Evolutionary conservation across 1,139 yeast species (phyloP).

Genomic region (Suhomyces ambrosiae): DNA sequence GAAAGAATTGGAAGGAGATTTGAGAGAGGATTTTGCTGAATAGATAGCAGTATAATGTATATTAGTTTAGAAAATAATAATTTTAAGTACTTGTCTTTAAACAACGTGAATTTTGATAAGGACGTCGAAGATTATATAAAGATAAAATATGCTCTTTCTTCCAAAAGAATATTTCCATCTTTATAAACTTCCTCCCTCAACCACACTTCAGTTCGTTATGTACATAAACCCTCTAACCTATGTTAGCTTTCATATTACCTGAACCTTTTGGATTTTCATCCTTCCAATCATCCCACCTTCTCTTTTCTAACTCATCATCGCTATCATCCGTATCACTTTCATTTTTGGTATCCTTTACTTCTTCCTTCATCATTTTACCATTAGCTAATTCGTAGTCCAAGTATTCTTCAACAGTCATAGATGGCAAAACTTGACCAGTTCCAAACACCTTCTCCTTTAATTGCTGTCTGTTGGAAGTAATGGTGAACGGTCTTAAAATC

Average conservation of each 20-base stretch:
- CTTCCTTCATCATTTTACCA: slow-evolving; percentile 73
- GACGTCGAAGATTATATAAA: too few species aligned
- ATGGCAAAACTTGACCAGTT: slow-evolving; percentile 90
- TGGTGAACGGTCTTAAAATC: slow-evolving; percentile 81
- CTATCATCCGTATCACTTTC: slow-evolving; percentile 37
- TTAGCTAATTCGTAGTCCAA: slow-evolving; percentile 81
- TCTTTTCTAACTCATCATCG: slow-evolving; percentile 56
- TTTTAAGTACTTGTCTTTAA: too few species aligned
- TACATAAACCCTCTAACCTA: too few species aligned
- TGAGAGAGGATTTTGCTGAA: slow-evolving; percentile 13
- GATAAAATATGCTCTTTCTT: too few species aligned
- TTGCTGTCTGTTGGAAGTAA: slow-evolving; percentile 62
- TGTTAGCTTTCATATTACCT: slow-evolving; percentile 80
- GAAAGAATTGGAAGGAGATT: slow-evolving; percentile 32
- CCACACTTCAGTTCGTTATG: too few species aligned
- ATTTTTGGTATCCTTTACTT: slow-evolving; percentile 31
- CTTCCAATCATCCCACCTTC: slow-evolving; percentile 92
- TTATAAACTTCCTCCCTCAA: too few species aligned
- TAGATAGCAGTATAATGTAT: slow-evolving; percentile 5
- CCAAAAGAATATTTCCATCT: too few species aligned
- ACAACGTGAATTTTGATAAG: too few species aligned
- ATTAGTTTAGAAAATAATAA: too few species aligned
- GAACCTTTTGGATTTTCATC: slow-evolving; percentile 86
- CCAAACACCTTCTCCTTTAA: slow-evolving; percentile 73
- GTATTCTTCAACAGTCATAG: slow-evolving; percentile 93